A percentile compares a stretch with the other conserved stretches of the same genome.
phyloP scores from a whole-genome alignment of 2,329 filamentous ascomycete genomes.

The Talaromyces verruculosus region DNA sequence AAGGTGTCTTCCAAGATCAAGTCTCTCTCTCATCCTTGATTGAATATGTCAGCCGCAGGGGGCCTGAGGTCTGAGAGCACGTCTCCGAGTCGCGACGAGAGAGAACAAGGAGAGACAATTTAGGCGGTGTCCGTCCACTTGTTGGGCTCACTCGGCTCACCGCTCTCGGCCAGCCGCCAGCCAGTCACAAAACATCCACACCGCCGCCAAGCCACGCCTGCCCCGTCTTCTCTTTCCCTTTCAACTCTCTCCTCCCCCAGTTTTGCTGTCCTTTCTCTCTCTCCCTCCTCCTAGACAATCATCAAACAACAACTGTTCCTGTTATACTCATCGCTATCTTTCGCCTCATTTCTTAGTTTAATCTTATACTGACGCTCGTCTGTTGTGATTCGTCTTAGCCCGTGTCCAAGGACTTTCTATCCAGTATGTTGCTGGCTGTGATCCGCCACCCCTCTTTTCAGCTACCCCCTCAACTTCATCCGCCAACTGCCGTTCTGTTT shows the following conservation, averaged over 20 bases:
- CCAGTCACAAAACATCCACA: conserved; percentile 2
- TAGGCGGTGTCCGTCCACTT: conserved; percentile 2
- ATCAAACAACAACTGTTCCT: not conserved
- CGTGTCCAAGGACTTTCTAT: not conserved
- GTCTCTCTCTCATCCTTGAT: not conserved
- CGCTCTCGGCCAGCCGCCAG: conserved; percentile 10
- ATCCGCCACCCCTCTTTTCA: conserved; percentile 19
- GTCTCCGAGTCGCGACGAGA: conserved; percentile 2
- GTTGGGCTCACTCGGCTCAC: conserved; percentile 8
- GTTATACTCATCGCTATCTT: not conserved
- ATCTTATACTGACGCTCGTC: conserved; percentile 1
- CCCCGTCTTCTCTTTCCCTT: conserved; percentile 7
- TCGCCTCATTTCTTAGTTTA: not conserved
- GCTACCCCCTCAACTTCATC: conserved; percentile 22
- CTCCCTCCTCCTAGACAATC: not conserved
- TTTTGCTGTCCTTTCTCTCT: conserved; percentile 2
- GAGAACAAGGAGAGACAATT: not conserved
- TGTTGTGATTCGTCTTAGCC: not conserved
- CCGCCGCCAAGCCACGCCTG: conserved; percentile 6
- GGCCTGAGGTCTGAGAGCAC: conserved; percentile 7
- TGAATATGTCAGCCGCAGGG: not conserved
- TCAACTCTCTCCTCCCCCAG: not conserved
- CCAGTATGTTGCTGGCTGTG: conserved; percentile 7
- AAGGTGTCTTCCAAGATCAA: not conserved
- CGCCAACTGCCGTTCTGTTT: conserved; percentile 12